Conservation (phyloP, 495 filamentous ascomycete genomes). For the Aspergillus sclerotiicarbonarius region DNA sequence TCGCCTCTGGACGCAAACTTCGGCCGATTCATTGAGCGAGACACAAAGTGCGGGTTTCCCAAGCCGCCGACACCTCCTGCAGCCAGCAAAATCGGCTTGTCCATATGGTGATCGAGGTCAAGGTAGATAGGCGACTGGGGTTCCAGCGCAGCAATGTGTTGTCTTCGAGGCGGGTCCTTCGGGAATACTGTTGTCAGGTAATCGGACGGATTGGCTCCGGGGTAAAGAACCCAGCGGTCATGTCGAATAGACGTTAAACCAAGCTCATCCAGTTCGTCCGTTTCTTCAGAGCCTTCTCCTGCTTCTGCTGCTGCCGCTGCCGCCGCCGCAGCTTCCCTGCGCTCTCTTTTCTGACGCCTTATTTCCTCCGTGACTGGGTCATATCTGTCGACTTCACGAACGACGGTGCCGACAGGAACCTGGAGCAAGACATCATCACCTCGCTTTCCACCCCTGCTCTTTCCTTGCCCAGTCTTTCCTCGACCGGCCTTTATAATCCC, state of each 20-base stretch:
- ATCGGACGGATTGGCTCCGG: slow-evolving; percentile 65
- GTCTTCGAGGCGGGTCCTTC: slow-evolving; percentile 54
- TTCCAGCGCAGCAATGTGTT: slow-evolving; percentile 57
- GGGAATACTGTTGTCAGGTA: slow-evolving; percentile 61
- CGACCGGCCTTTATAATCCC: slow-evolving; percentile 72
- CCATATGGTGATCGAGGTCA: slow-evolving; percentile 78
- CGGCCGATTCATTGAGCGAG: slow-evolving; percentile 64
- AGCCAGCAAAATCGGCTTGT: slow-evolving; percentile 81
- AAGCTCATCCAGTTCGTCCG: slow-evolving; percentile 27
- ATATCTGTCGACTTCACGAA: slow-evolving; percentile 73
- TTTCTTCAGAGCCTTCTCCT: slow-evolving; percentile 13
- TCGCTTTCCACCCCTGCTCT: slow-evolving; percentile 71
- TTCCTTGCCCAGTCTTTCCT: slow-evolving; percentile 84
- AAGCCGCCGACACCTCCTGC: slow-evolving; percentile 86
- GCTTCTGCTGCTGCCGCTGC: slow-evolving; percentile 13
- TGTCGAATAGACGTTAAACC: slow-evolving; percentile 40
- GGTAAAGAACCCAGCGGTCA: slow-evolving; percentile 84
- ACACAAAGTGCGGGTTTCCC: slow-evolving; percentile 90
- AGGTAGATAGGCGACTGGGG: slow-evolving; percentile 70
- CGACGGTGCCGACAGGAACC: slow-evolving; percentile 89
- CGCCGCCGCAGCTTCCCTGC: slow-evolving; percentile 9
- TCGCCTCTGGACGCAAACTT: slow-evolving; percentile 89
- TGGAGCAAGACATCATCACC: slow-evolving; percentile 85
- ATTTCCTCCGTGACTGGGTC: slow-evolving; percentile 74
- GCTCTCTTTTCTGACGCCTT: slow-evolving; percentile 29